Percentiles rank a stretch among this genome's conserved stretches.
Evolutionary conservation across 2,329 filamentous ascomycete genomes (phyloP).

Genomic region (Talaromyces marneffei): DNA sequence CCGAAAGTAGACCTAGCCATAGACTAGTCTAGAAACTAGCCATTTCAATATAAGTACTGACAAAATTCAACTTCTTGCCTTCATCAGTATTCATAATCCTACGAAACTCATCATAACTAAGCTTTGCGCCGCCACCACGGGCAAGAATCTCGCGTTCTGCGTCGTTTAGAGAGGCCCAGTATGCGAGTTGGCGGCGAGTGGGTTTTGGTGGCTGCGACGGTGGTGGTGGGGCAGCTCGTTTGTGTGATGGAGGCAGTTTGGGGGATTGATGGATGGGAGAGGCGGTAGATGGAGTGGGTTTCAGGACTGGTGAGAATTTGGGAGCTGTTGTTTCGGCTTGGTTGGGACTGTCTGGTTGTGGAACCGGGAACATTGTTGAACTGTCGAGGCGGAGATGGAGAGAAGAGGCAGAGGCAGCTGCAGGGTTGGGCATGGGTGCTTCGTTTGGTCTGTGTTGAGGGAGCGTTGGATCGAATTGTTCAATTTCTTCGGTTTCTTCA

Average conservation of each 20-base stretch:
- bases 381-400: slow-evolving; percentile 36
- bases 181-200: slow-evolving; percentile 36
- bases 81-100: slow-evolving; percentile 64
- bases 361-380: slow-evolving; percentile 28
- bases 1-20: background rate
- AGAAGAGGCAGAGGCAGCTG: slow-evolving; percentile 16
- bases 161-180: slow-evolving; percentile 50
- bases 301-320: slow-evolving; percentile 30
- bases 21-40: slow-evolving; percentile 46
- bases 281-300: slow-evolving; percentile 25
- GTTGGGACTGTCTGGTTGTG: slow-evolving; percentile 27
- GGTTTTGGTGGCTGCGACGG: slow-evolving; percentile 18
- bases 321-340: slow-evolving; percentile 32
- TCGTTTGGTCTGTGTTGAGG: slow-evolving; percentile 43
- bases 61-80: slow-evolving; percentile 66
- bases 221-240: slow-evolving; percentile 8
- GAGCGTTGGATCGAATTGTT: slow-evolving; percentile 37
- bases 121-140: slow-evolving; percentile 65
- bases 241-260: slow-evolving; percentile 17
- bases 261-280: slow-evolving; percentile 12
- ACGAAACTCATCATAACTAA: slow-evolving; percentile 76
- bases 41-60: slow-evolving; percentile 86
- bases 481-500: slow-evolving; percentile 11
- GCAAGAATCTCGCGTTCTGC: slow-evolving; percentile 65
- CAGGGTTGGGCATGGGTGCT: slow-evolving; percentile 25